Conservation (phyloP, 2,329 filamentous ascomycete genomes). For the Neonectria hederae region DNA sequence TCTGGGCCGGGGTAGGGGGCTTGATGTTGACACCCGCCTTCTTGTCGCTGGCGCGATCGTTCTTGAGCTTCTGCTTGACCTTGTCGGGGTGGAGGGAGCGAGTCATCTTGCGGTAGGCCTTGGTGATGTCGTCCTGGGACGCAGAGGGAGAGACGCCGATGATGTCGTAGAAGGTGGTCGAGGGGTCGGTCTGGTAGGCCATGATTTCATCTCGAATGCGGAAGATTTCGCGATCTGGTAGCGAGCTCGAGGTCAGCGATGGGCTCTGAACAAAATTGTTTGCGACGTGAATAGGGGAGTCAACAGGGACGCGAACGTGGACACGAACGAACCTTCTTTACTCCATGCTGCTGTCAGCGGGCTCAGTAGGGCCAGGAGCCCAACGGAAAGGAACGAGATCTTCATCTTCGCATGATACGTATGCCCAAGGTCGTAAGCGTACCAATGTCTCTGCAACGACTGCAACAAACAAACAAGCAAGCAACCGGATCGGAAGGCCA, state of each 20-base stretch:
- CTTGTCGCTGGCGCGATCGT: constrained; percentile 69
- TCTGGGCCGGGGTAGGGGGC: constrained; percentile 76
- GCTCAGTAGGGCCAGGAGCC: constrained; percentile 74
- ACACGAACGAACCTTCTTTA: constrained; percentile 75
- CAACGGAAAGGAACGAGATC: constrained; percentile 71
- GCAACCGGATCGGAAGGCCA: not conserved
- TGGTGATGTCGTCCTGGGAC: constrained; percentile 87
- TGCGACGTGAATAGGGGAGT: too few species aligned
- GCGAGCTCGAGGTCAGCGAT: constrained; percentile 11
- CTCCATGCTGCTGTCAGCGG: constrained; percentile 80
- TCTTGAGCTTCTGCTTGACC: constrained; percentile 83
- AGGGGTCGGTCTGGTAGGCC: constrained; percentile 77
- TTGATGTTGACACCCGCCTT: constrained; percentile 73
- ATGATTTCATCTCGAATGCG: constrained; percentile 88
- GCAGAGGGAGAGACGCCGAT: constrained; percentile 79
- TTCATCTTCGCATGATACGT: constrained; percentile 70
- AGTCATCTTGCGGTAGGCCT: constrained; percentile 91
- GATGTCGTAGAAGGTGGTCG: constrained; percentile 94
- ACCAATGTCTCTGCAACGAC: not conserved
- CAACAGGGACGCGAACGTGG: not conserved
- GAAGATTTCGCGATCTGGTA: constrained; percentile 94
- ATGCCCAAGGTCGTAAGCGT: not conserved
- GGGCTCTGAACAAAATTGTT: not conserved
- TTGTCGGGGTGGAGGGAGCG: constrained; percentile 92
- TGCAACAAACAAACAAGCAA: not conserved